A percentile compares a stretch with the other conserved stretches of the same genome.
These are phyloP conservation scores for Persicaria tinctoria DNA, from an alignment of 148 eudicot genomes.

Conservation along the genomic window DNA sequence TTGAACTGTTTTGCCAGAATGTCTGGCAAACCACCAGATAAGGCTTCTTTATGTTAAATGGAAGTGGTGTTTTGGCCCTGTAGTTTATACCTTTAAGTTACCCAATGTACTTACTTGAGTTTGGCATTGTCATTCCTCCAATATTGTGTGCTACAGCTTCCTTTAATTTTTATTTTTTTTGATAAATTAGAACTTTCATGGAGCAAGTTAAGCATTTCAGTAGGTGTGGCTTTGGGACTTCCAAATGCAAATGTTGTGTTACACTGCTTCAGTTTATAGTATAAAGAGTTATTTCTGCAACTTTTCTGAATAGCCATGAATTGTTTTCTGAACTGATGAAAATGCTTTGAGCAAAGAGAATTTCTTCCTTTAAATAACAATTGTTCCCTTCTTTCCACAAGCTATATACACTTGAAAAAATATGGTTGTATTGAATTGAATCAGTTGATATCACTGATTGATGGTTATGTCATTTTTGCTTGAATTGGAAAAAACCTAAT, in stretches of 20 bases:
- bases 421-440: not conserved
- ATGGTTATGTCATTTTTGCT: not conserved
- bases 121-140: too few relatives aligned
- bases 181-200: not conserved
- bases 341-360: not conserved
- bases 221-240: not conserved
- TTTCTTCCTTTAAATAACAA: not conserved
- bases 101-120: too few relatives aligned
- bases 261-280: not conserved
- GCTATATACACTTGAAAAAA: not conserved
- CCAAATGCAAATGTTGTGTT: not conserved
- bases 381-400: not conserved
- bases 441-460: not conserved
- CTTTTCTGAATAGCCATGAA: not conserved
- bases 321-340: not conserved
- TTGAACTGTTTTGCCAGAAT: too few relatives aligned
- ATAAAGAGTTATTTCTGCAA: not conserved
- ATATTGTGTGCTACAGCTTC: too few relatives aligned
- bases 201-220: not conserved
- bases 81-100: too few relatives aligned
- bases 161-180: too few relatives aligned
- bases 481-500: not conserved
- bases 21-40: too few relatives aligned
- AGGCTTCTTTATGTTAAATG: too few relatives aligned
- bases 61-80: too few relatives aligned